Percentiles rank a stretch among this genome's conserved stretches.
These are phyloP conservation scores for Phlyctochytrium arcticum DNA, from an alignment of 192 early-diverging fungal genomes.

Conservation along the genomic window DNA sequence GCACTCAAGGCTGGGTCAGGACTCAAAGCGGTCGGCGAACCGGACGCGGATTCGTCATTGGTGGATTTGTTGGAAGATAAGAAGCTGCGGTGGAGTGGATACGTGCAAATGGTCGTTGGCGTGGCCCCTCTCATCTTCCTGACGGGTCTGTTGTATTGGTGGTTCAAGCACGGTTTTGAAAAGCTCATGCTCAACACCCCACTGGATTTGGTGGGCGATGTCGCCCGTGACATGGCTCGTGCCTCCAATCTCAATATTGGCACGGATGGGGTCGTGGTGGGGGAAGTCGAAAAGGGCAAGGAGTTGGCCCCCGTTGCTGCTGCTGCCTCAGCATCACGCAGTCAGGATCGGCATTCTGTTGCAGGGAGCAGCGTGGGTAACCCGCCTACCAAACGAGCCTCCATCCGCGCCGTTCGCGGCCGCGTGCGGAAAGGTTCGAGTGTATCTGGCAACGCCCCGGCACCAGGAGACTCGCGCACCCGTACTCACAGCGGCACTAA, in stretches of 20 bases:
- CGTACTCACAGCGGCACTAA: too few species aligned
- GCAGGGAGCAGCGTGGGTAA: not conserved
- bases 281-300: constrained; percentile 8
- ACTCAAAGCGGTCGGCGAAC: not conserved
- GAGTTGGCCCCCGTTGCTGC: constrained; percentile 13
- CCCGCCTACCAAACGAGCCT: constrained; percentile 4
- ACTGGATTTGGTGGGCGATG: constrained; percentile 43
- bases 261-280: not conserved
- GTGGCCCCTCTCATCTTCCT: constrained; percentile 41
- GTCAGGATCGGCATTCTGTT: too few species aligned
- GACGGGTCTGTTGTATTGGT: constrained; percentile 34
- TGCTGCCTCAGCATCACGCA: not conserved
- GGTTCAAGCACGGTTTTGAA: constrained; percentile 47
- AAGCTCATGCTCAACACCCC: constrained; percentile 40
- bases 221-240: constrained; percentile 26
- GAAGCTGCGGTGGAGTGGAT: constrained; percentile 16
- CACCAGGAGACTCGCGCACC: too few species aligned
- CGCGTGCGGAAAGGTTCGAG: constrained; percentile 6
- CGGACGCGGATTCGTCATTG: not conserved
- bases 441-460: constrained; percentile 1
- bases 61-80: not conserved
- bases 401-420: constrained; percentile 16
- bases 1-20: constrained; percentile 35
- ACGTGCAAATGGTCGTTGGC: constrained; percentile 45
- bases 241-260: not conserved